Base-by-base conservation (phyloP, 352 stramenopile species). In the Phytopythium vexans region DNA sequence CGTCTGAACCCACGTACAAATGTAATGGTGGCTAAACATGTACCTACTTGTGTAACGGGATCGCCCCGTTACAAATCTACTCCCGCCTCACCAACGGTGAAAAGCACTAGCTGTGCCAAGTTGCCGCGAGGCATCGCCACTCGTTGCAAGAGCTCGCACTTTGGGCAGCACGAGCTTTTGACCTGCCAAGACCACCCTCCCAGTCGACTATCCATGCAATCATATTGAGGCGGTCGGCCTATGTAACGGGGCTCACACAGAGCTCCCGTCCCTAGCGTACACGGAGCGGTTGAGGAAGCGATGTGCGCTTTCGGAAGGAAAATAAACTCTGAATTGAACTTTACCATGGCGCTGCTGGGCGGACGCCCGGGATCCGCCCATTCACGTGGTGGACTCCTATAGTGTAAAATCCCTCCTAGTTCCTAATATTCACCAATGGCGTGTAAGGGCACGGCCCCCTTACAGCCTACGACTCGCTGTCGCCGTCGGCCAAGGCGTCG, bases 191-290 rank as follows among this genome's bases (percentile, higher is more conserved):
- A 9, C 41, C 41, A 16, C 41, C 41, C 12, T 6, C 41, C 6
- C 41, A 45, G 31, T 45, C 43, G 3, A 49, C 44, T 5, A 35
- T 51, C 8, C 36, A 51, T 32, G n/a, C 15, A 11, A 39, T 51
- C 12, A 21, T 51, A 12, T 49, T 33, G 14, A 37, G 11, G 14
- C 32, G 43, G 11, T 49, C 21, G 43, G 43, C 43, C 3, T n/a
- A 38, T 6, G 21, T 49, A 1, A 10, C 21, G 21, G n/a, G n/a
- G 21, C 37, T 49, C 31, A 10, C 35, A 9, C 4, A 33, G 9
- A 33, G n/a, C n/a, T n/a, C n/a, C n/a, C n/a, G n/a, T n/a, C n/a
- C n/a, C n/a, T n/a, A n/a, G n/a, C n/a, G n/a, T 49, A 31, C 16
- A 33, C n/a, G 34, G 14, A 3, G 15, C 35, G 21, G 8, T 49